phyloP scores from a whole-genome alignment of 176 grass and related monocot genomes.

The Oryza officinalis region DNA sequence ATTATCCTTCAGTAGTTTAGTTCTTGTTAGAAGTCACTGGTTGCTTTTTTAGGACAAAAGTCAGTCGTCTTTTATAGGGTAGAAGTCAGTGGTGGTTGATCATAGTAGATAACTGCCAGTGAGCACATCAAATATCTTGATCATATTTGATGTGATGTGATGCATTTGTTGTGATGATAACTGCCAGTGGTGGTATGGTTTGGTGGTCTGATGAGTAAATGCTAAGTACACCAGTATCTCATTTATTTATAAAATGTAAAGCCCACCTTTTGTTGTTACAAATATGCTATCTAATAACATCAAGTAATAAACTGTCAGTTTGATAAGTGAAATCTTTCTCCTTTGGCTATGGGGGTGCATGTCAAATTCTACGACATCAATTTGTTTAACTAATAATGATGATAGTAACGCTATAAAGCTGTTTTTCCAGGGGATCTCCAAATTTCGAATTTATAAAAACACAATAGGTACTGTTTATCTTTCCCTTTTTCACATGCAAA shows the following conservation, averaged over 20 bases:
- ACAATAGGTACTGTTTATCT: background rate
- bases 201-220: background rate
- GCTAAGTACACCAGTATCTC: background rate
- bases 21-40: background rate
- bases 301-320: background rate
- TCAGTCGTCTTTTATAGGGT: no score
- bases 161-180: no score
- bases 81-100: background rate
- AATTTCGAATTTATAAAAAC: no score
- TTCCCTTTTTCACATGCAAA: background rate
- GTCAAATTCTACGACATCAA: background rate
- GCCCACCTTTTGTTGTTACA: background rate
- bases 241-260: background rate
- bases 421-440: background rate
- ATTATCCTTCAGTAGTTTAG: background rate
- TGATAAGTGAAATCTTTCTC: background rate
- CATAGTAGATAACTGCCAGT: background rate
- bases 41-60: background rate
- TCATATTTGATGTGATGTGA: no score
- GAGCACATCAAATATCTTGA: constrained; percentile 1
- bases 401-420: background rate
- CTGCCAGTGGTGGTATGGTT: background rate
- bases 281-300: background rate
- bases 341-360: background rate
- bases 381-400: background rate